Evolutionary conservation across 192 early-diverging fungal genomes (phyloP), one percentile per base, ranked within the genome.

Genomic region (Rhizophagus prolifer): DNA sequence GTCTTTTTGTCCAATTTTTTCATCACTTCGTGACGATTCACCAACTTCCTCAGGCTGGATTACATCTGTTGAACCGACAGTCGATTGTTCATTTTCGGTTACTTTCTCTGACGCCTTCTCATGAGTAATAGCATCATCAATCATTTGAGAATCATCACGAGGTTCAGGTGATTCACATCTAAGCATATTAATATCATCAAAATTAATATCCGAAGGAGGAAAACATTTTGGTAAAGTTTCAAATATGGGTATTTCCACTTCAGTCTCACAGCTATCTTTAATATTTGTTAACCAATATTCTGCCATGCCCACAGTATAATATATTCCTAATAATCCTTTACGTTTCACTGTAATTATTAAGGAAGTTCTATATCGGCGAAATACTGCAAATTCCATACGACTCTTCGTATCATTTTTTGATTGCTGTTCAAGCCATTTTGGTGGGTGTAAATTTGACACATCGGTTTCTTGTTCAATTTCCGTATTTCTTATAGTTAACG

Each of bases 341-440:
- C 28, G 21, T 12, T 28, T 75, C 8, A 75, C 9, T 41, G 19
- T 36, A 31, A 75, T 58, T 30, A 26, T 75, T 3, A 75, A 9
- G 3, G n/a, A 26, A 16, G 60, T 75, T 46, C 58, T 36, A n/a
- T 75, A 26, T 23, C 73, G 73, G 30, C 50, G n/a, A 30, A 75
- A 31, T 44, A 75, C 58, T 26, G 54, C 54, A 31, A 75, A 75
- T 65, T 38, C 23, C n/a, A 58, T 54, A 21, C 31, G 64, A 30
- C 21, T 34, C n/a, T 66, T 30, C 3, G 26, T 38, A 4, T 66
- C 30, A 36, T 34, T 34, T 34, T 36, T 31, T 19, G 64, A 28
- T 34, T 9, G 26, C 16, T 47, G 26, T 46, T 75, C 31, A 31
- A 38, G 14, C 73, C 73, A 75, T 9, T 16, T 58, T 9, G 73